Evolutionary conservation across 805 yeast species (phyloP).

Genomic region (Blastobotrys terrestris): DNA sequence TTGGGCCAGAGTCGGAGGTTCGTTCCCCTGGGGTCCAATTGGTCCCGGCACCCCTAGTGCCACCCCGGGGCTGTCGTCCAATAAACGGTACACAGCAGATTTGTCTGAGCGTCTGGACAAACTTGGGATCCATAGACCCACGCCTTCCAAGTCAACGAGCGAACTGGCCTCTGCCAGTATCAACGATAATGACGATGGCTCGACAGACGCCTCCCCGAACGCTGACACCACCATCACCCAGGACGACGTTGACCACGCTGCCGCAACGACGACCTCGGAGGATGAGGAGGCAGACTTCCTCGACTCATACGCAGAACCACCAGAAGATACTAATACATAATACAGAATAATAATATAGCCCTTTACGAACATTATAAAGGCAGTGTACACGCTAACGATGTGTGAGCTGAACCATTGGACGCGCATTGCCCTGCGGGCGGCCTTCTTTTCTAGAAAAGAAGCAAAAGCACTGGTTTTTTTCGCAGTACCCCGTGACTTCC

Average conservation of each 20-base stretch:
- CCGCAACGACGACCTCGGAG: neutral
- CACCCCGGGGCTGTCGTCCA: neutral
- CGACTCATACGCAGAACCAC: conserved; percentile 6
- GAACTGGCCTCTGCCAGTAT: no score
- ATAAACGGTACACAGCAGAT: neutral
- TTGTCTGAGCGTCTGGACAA: neutral
- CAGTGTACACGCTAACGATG: neutral
- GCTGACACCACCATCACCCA: conserved; percentile 1
- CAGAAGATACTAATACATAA: neutral
- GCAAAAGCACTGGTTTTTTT: neutral
- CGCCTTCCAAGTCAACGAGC: neutral
- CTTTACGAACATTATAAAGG: neutral
- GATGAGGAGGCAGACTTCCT: conserved; percentile 10
- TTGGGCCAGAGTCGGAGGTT: conserved; percentile 72
- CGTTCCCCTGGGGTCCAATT: conserved; percentile 1
- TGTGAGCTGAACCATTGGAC: no score
- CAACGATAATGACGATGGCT: no score
- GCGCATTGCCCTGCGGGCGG: neutral
- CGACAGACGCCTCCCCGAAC: neutral
- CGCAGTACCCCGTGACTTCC: no score
- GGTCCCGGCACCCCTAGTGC: neutral
- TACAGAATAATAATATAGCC: neutral
- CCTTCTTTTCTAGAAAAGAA: neutral
- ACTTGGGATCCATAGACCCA: neutral
- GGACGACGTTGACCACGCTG: neutral